Evolutionary conservation across 305 asterid genomes (phyloP).

Genomic region (Solanum hybrid): DNA sequence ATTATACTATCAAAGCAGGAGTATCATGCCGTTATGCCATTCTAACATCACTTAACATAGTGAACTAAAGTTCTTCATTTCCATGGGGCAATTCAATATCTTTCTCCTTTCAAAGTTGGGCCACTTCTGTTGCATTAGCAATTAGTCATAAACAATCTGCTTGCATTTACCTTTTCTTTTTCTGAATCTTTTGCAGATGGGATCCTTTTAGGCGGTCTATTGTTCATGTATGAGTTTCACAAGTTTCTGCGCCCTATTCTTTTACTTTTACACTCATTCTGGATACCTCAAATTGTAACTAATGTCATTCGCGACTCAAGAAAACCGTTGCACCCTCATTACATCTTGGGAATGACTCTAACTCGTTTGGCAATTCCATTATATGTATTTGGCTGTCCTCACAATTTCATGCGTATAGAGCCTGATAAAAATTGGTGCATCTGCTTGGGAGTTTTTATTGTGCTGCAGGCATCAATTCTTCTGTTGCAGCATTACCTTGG

Average conservation of each 20-base stretch:
- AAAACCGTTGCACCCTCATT: slow-evolving; percentile 94
- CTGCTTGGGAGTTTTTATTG: slow-evolving; percentile 59
- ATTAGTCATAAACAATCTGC: neutral
- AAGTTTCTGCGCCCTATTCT: slow-evolving; percentile 61
- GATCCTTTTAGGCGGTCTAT: slow-evolving; percentile 80
- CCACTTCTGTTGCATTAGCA: neutral
- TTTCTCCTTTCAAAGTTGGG: neutral
- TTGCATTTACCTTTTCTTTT: neutral
- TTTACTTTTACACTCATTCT: slow-evolving; percentile 78
- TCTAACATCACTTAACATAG: neutral
- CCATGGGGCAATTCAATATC: neutral
- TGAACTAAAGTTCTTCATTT: neutral
- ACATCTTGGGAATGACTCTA: slow-evolving; percentile 74
- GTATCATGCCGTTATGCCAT: neutral
- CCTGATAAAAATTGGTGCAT: slow-evolving; percentile 71
- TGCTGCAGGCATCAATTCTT: slow-evolving; percentile 64
- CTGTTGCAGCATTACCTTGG: slow-evolving; percentile 92
- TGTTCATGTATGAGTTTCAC: slow-evolving; percentile 86
- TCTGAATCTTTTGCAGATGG: slow-evolving; percentile 59
- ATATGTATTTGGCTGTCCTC: slow-evolving; percentile 84
- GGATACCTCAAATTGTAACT: slow-evolving; percentile 88
- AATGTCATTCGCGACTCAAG: slow-evolving; percentile 85
- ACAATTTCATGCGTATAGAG: slow-evolving; percentile 90
- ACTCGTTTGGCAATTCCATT: slow-evolving; percentile 84
- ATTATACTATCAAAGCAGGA: neutral